Conservation (phyloP, 805 yeast species). For the Metschnikowia sp. region DNA sequence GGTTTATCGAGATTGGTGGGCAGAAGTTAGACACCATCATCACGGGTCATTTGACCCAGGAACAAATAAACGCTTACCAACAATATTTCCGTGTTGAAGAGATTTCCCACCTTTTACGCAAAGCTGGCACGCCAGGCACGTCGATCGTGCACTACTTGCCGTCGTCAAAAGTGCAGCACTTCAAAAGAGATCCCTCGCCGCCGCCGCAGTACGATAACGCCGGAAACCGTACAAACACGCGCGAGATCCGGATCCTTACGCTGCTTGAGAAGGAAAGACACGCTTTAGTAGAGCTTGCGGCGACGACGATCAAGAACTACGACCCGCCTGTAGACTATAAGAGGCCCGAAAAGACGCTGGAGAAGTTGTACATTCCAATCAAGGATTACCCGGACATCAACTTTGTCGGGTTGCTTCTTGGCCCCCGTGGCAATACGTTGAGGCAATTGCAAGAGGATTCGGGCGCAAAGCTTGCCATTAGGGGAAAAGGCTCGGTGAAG, state of each 20-base stretch:
- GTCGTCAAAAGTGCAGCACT: constrained; percentile 35
- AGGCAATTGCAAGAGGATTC: constrained; percentile 76
- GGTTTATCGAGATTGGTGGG: constrained; percentile 14
- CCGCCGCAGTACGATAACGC: constrained; percentile 83
- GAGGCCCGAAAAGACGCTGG: constrained; percentile 64
- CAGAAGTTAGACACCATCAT: constrained; percentile 28
- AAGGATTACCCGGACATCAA: constrained; percentile 87
- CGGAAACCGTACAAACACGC: constrained; percentile 84
- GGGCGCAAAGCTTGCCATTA: constrained; percentile 84
- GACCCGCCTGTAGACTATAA: constrained; percentile 78
- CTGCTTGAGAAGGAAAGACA: constrained; percentile 75
- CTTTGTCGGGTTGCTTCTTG: constrained; percentile 84
- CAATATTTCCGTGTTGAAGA: constrained; percentile 75
- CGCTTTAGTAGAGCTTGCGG: constrained; percentile 69
- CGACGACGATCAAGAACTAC: constrained; percentile 69
- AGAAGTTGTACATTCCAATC: constrained; percentile 82
- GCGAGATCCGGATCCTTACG: constrained; percentile 55
- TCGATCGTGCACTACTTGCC: constrained; percentile 49
- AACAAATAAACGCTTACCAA: constrained; percentile 76
- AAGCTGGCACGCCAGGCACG: constrained; percentile 22
- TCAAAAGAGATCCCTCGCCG: constrained; percentile 72
- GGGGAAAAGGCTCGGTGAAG: constrained; percentile 95
- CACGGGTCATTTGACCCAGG: constrained; percentile 48
- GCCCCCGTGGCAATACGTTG: constrained; percentile 94
- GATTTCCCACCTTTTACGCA: constrained; percentile 55